Evolutionary conservation across 495 filamentous ascomycete species (phyloP), one percentile per base, ranked within the genome.

Genomic region (Xylaria intraflava): DNA sequence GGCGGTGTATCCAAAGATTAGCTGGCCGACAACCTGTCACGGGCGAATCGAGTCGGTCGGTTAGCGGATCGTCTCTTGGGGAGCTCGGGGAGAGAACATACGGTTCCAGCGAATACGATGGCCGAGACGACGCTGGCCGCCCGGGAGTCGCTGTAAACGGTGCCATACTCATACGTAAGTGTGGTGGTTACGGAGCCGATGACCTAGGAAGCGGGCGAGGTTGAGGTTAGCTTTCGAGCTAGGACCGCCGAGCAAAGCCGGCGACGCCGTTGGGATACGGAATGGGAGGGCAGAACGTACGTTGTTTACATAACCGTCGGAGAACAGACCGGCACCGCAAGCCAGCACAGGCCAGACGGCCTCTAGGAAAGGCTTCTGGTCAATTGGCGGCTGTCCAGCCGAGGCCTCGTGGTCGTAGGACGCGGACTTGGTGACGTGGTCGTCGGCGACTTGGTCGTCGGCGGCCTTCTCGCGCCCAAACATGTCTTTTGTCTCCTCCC

Each of bases 301-400:
- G 51, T 84, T 86, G 72, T 94, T 92, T 64, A 95, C 78, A 66
- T 95, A 95, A 11, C 90, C 90, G 66, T 96, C 90, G 16, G 87
- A 89, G 67, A 94, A 95, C 3, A 95, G 74, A 57, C 90, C 90
- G 38, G 90, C 87, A 53, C 90, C 90, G 60, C 90, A 95, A 43
- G 90, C 89, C 46, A 93, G 82, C 1, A 78, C 78, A 20, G 77
- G 77, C 57, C 71, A 58, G 20, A 73, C 63, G 3, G 59, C 63
- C 46, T 65, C 58, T 26, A 36, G 39, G 50, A 66, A 66, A 2
- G 64, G 59, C 50, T 68, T 65, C 52, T 58, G 57, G 49, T 62
- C 62, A 44, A 65, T 63, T 8, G 60, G 56, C 38, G 60, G 59
- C 26, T 22, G 19, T 12, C 51, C 51, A 19, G 16, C 26, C 30